These are phyloP conservation scores for Rosa hybrid DNA, from an alignment of 331 rosid genomes.

Conservation along the genomic window DNA sequence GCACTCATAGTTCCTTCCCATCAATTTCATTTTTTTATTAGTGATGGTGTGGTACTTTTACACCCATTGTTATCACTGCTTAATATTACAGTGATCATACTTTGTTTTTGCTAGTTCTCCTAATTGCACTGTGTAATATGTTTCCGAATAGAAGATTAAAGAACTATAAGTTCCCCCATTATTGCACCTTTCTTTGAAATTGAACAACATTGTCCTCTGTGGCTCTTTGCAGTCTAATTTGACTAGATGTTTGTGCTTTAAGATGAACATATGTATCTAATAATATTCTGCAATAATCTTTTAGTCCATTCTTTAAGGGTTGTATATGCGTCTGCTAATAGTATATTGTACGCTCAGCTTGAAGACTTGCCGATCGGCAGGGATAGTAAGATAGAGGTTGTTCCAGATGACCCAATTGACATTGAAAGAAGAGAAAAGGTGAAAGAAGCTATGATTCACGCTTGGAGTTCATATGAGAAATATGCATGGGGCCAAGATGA, in stretches of 20 bases:
- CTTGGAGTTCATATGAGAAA: conserved; percentile 90
- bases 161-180: not conserved
- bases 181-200: not conserved
- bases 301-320: conserved; percentile 6
- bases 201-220: not conserved
- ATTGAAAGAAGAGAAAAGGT: conserved; percentile 70
- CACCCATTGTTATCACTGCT: not conserved
- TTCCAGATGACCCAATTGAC: conserved; percentile 61
- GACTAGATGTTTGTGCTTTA: not conserved
- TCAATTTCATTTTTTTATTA: not conserved
- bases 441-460: conserved; percentile 90
- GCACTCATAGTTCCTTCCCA: not conserved
- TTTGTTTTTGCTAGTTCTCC: not conserved
- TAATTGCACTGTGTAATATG: not conserved
- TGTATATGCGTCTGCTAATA: conserved; percentile 11
- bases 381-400: conserved; percentile 36
- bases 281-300: not conserved
- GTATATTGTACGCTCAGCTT: conserved; percentile 48
- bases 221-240: not conserved
- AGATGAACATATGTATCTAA: not conserved
- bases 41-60: not conserved
- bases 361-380: conserved; percentile 49
- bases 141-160: not conserved
- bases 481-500: conserved; percentile 99
- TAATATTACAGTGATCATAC: not conserved